Percentiles rank a stretch among this genome's conserved stretches.
Conservation (phyloP, 1,284 basidiomycete genomes). For the Rhodotorula sp. region DNA sequence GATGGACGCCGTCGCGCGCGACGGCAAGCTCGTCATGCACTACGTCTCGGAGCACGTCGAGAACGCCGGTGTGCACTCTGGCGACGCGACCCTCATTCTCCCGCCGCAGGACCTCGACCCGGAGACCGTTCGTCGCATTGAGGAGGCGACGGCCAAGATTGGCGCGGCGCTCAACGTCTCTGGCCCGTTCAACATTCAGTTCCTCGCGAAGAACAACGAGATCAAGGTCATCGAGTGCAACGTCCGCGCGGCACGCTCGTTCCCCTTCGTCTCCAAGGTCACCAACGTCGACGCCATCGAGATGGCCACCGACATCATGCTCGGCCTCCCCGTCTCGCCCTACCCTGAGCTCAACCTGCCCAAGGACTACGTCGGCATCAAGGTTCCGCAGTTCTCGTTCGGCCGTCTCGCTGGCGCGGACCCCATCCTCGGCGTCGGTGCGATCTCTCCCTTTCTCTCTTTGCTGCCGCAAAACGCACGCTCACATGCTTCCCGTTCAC, state of each 20-base stretch:
- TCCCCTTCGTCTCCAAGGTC: slow-evolving; percentile 99
- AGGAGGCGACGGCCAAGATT: slow-evolving; percentile 95
- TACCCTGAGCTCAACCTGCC: slow-evolving; percentile 81
- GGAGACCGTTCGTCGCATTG: slow-evolving; percentile 91
- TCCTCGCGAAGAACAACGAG: slow-evolving; percentile 99
- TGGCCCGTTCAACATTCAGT: slow-evolving; percentile 99
- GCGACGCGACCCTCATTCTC: slow-evolving; percentile 95
- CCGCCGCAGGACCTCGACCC: slow-evolving; percentile 98
- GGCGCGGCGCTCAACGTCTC: slow-evolving; percentile 98
- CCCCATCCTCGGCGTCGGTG: slow-evolving; percentile 89
- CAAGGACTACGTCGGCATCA: slow-evolving; percentile 92
- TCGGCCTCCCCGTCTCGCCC: slow-evolving; percentile 80
- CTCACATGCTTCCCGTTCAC: slow-evolving; percentile 66
- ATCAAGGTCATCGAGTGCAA: slow-evolving; percentile 99
- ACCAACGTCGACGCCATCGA: slow-evolving; percentile 97
- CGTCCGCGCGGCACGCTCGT: slow-evolving; percentile 93
- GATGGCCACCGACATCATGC: slow-evolving; percentile 98
- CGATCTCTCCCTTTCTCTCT: neutral
- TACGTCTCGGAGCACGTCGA: slow-evolving; percentile 99
- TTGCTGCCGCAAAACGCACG: slow-evolving; percentile 66
- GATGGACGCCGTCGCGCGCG: slow-evolving; percentile 97
- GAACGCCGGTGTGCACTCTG: slow-evolving; percentile 97
- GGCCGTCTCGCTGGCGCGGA: slow-evolving; percentile 93
- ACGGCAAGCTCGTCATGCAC: slow-evolving; percentile 98
- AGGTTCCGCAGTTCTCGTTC: slow-evolving; percentile 99